Conservation (phyloP, 1,139 yeast genomes). For the Yamadazyma diospyri region DNA sequence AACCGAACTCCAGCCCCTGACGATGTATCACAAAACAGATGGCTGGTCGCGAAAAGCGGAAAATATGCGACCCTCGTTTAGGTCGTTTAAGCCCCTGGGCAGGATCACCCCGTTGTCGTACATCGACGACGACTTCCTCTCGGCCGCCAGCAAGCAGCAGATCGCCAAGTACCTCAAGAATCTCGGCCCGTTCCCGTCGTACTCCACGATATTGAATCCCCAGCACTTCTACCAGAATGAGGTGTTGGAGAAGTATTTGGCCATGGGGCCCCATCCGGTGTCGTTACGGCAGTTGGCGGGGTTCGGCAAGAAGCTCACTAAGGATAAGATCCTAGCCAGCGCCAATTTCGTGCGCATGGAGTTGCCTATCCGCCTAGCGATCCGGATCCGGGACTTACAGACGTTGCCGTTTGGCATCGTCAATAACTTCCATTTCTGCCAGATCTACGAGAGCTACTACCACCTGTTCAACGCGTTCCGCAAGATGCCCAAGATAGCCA, state of each 20-base stretch:
- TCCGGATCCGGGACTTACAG: slow-evolving; percentile 77
- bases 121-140: slow-evolving; percentile 31
- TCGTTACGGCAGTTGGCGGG: slow-evolving; percentile 84
- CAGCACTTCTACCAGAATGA: slow-evolving; percentile 89
- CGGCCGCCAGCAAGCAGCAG: slow-evolving; percentile 31
- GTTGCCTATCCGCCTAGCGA: slow-evolving; percentile 77
- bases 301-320: slow-evolving; percentile 78
- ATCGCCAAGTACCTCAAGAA: slow-evolving; percentile 40
- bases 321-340: slow-evolving; percentile 70
- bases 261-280: slow-evolving; percentile 79
- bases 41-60: too few species aligned
- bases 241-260: slow-evolving; percentile 60
- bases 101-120: slow-evolving; percentile 25
- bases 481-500: slow-evolving; percentile 60
- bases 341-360: slow-evolving; percentile 89
- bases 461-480: slow-evolving; percentile 83
- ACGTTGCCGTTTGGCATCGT: slow-evolving; percentile 78
- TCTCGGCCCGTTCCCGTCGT: slow-evolving; percentile 44
- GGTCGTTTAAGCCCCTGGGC: too few species aligned
- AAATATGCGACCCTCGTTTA: too few species aligned
- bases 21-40: too few species aligned
- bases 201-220: slow-evolving; percentile 45
- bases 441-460: slow-evolving; percentile 85
- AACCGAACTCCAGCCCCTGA: too few species aligned
- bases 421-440: slow-evolving; percentile 79